Percentiles rank a stretch among this genome's conserved stretches.
Evolutionary conservation across 2,329 filamentous ascomycete species (phyloP).

Genomic region (Cryoendolithus antarcticus): DNA sequence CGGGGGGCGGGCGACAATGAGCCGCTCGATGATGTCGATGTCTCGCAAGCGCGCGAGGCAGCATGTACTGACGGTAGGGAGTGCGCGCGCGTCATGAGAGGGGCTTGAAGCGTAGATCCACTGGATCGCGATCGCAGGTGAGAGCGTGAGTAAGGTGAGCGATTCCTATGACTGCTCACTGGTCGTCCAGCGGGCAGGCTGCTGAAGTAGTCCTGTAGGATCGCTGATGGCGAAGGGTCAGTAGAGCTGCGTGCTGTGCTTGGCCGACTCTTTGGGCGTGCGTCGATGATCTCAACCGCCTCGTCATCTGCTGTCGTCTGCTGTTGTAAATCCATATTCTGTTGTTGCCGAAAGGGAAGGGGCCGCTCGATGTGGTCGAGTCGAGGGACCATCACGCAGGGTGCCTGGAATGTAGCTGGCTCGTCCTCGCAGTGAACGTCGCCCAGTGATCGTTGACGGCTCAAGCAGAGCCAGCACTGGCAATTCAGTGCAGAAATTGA

Average conservation of each 20-base stretch:
- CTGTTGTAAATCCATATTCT: no score
- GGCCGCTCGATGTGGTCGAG: no score
- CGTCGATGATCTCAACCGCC: conserved; percentile 1
- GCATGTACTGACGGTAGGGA: conserved; percentile 31
- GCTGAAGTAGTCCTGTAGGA: conserved; percentile 17
- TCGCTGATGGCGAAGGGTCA: conserved; percentile 22
- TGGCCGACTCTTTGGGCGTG: conserved; percentile 9
- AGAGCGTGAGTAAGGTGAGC: conserved; percentile 34
- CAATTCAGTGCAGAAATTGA: no score
- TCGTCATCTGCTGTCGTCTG: no score
- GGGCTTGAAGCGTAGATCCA: conserved; percentile 26
- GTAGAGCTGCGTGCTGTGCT: conserved; percentile 21
- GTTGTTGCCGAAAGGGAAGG: no score
- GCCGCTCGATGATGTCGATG: no score
- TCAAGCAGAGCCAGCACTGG: no score
- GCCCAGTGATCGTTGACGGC: no score
- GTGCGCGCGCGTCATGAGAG: conserved; percentile 36
- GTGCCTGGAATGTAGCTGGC: no score
- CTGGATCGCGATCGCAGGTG: conserved; percentile 35
- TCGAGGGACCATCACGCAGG: no score
- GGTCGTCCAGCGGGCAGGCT: conserved; percentile 15
- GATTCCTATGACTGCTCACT: conserved; percentile 27
- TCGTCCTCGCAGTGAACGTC: no score
- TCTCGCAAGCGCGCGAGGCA: conserved; percentile 16
- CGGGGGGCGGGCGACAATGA: conserved; percentile 26